Conservation (phyloP, 2,329 filamentous ascomycete species). For the Xylariaceae sp. region DNA sequence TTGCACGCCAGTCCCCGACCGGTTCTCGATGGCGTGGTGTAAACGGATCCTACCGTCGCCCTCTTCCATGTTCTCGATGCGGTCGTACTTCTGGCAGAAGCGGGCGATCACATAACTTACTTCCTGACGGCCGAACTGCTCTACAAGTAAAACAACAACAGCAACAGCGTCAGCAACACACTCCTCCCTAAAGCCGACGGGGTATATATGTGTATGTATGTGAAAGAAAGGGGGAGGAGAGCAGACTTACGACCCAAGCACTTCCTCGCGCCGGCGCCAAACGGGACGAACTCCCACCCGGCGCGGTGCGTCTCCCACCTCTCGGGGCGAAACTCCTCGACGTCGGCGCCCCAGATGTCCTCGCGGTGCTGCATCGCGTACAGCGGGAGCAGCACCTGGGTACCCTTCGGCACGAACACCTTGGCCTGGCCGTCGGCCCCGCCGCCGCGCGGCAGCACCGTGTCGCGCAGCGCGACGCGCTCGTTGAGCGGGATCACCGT, state of each 20-base stretch:
- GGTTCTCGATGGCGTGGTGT: constrained; percentile 34
- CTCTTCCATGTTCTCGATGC: constrained; percentile 35
- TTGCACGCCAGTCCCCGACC: constrained; percentile 39
- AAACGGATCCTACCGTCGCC: constrained; percentile 30
- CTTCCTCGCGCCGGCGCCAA: constrained; percentile 40
- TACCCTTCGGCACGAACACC: constrained; percentile 34
- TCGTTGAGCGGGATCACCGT: constrained; percentile 35
- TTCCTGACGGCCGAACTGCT: constrained; percentile 32
- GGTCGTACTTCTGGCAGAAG: constrained; percentile 33
- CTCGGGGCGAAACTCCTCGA: constrained; percentile 39
- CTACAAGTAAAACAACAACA: constrained; percentile 4
- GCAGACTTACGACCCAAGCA: constrained; percentile 38
- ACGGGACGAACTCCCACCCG: constrained; percentile 38
- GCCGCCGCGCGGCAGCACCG: constrained; percentile 37
- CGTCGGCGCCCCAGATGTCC: constrained; percentile 39
- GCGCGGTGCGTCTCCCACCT: constrained; percentile 34
- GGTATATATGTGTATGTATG: no score
- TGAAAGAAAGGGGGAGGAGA: not conserved
- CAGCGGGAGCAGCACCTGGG: constrained; percentile 29
- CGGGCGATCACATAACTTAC: constrained; percentile 31
- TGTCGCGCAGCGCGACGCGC: constrained; percentile 32
- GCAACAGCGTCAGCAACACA: not conserved
- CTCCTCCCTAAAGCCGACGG: not conserved
- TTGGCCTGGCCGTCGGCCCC: constrained; percentile 34
- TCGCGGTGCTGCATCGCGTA: constrained; percentile 38